Conservation (phyloP, 352 stramenopile species). For the Phytophthora pluvialis region DNA sequence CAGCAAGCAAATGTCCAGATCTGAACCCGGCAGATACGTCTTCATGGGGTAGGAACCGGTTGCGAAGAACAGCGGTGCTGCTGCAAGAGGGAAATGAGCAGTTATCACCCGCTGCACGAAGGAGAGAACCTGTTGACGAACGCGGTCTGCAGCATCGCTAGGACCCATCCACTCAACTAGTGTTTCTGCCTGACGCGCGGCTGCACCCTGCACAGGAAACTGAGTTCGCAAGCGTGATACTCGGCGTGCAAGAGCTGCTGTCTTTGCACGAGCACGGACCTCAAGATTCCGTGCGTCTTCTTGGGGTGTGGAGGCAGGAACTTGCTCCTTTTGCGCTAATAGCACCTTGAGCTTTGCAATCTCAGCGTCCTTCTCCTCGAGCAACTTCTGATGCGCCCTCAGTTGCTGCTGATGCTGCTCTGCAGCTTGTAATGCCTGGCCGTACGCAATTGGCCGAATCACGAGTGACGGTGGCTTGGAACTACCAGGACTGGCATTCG, state of each 20-base stretch:
- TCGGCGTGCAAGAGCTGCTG: slow-evolving; percentile 27
- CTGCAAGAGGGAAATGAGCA: slow-evolving; percentile 50
- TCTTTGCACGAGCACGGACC: slow-evolving; percentile 22
- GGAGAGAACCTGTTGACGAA: slow-evolving; percentile 65
- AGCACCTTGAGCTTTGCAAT: slow-evolving; percentile 56
- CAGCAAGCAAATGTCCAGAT: slow-evolving; percentile 87
- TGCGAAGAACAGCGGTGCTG: slow-evolving; percentile 65
- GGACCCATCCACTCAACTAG: slow-evolving; percentile 76
- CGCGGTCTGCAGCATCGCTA: slow-evolving; percentile 62
- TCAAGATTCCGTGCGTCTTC: slow-evolving; percentile 20
- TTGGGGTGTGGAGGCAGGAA: neutral
- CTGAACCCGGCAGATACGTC: slow-evolving; percentile 89
- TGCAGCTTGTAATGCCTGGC: slow-evolving; percentile 67
- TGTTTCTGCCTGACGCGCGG: slow-evolving; percentile 42
- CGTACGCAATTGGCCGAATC: slow-evolving; percentile 75
- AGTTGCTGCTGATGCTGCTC: slow-evolving; percentile 73
- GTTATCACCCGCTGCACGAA: slow-evolving; percentile 76
- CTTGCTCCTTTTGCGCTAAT: slow-evolving; percentile 39
- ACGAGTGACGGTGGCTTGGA: slow-evolving; percentile 57
- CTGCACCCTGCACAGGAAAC: slow-evolving; percentile 44
- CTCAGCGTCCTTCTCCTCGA: slow-evolving; percentile 75
- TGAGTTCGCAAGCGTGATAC: slow-evolving; percentile 39
- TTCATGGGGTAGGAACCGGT: slow-evolving; percentile 91
- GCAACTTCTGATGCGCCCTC: slow-evolving; percentile 56
- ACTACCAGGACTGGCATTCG: slow-evolving; percentile 3